Evolutionary conservation across 768 basidiomycete genomes (phyloP).

Genomic region (Coprinopsis sp.): DNA sequence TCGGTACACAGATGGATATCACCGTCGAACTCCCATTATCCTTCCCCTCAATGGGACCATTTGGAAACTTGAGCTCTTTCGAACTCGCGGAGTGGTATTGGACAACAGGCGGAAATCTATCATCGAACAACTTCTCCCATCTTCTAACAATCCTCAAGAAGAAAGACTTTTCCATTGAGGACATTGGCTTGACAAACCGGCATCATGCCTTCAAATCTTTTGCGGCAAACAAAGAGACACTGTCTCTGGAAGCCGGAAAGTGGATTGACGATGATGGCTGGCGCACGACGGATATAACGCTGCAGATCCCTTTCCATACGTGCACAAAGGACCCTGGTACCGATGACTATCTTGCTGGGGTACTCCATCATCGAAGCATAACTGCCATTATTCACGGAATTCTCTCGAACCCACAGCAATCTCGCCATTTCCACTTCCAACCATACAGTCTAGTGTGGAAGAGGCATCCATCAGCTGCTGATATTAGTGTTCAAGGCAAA

Average conservation of each 20-base stretch:
- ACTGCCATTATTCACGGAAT: not conserved
- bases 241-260: not conserved
- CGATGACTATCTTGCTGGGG: not conserved
- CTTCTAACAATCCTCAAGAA: too few relatives aligned
- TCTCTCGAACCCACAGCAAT: not conserved
- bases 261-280: constrained; percentile 3
- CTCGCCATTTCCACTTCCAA: not conserved
- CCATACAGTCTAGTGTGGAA: not conserved
- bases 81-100: too few relatives aligned
- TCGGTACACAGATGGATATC: too few relatives aligned
- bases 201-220: not conserved
- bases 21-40: too few relatives aligned
- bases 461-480: too few relatives aligned
- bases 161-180: too few relatives aligned
- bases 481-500: too few relatives aligned
- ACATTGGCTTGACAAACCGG: too few relatives aligned
- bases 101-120: too few relatives aligned
- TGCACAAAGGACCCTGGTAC: not conserved
- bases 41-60: too few relatives aligned
- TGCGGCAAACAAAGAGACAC: not conserved
- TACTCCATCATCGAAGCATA: constrained; percentile 1
- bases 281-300: not conserved
- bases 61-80: too few relatives aligned
- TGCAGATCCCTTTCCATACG: not conserved
- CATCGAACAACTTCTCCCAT: too few relatives aligned